A percentile compares a stretch with the other conserved stretches of the same genome.
phyloP scores from a whole-genome alignment of 2,329 filamentous ascomycete genomes.

The Diaporthe citri region DNA sequence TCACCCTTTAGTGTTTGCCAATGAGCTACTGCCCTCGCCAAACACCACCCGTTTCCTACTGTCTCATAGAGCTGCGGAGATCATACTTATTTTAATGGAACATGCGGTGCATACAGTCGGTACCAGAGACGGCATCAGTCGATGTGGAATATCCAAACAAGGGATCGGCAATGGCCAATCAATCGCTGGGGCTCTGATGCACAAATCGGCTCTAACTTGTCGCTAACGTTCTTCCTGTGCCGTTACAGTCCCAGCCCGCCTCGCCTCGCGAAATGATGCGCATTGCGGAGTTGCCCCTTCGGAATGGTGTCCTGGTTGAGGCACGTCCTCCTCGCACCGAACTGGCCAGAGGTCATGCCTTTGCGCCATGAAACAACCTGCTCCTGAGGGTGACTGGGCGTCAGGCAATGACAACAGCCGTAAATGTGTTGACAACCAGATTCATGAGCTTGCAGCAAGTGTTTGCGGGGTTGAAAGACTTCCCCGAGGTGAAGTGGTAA shows the following conservation, averaged over 20 bases:
- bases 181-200: background rate
- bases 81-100: no score
- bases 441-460: no score
- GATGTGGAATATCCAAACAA: background rate
- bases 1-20: background rate
- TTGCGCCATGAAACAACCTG: background rate
- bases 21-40: background rate
- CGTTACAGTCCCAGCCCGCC: no score
- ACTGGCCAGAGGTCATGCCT: background rate
- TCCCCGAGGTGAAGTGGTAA: no score
- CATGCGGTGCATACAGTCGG: background rate
- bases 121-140: background rate
- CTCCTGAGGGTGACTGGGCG: no score
- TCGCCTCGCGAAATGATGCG: background rate
- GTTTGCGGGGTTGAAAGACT: no score
- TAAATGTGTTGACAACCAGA: background rate
- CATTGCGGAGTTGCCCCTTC: constrained; percentile 1
- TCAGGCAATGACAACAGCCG: background rate
- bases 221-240: background rate
- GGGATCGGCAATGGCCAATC: background rate
- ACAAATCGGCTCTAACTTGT: no score
- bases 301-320: no score
- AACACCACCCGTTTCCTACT: background rate
- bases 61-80: background rate
- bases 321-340: no score